Percentiles rank a stretch among this genome's conserved stretches.
Conservation (phyloP, 768 basidiomycete genomes). For the Lanmaoa pseudosensibilis region DNA sequence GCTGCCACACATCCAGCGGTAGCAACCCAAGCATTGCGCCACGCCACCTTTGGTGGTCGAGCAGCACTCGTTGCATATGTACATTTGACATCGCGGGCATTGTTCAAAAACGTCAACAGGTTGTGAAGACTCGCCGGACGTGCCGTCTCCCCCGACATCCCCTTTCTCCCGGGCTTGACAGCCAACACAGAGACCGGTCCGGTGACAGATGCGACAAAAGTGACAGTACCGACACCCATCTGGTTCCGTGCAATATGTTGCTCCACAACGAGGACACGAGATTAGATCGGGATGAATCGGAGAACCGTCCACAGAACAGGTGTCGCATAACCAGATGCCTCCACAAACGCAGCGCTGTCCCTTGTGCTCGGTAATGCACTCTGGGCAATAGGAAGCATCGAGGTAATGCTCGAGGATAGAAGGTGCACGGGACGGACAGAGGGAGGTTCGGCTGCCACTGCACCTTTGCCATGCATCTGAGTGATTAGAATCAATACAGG, state of each 20-base stretch:
- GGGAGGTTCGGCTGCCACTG: too few species aligned
- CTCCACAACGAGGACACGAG: neutral
- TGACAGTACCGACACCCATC: neutral
- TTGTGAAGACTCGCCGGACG: neutral
- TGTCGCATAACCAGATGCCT: neutral
- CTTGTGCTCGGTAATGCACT: neutral
- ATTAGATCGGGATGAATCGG: neutral
- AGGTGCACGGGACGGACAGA: too few species aligned
- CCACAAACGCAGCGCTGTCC: neutral
- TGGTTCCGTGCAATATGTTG: neutral
- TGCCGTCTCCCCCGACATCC: too few species aligned
- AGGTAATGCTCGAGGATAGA: too few species aligned
- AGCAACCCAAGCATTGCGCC: neutral
- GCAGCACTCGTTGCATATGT: neutral
- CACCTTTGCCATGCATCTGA: neutral
- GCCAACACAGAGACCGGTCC: neutral
- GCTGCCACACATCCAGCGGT: neutral
- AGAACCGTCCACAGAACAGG: neutral
- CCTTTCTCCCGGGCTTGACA: neutral
- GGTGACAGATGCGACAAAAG: neutral
- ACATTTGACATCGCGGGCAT: neutral
- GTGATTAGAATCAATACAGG: neutral
- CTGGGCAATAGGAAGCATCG: neutral
- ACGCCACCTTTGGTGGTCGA: neutral
- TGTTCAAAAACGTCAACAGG: too few species aligned